Evolutionary conservation across 768 basidiomycete species (phyloP).

Genomic region (Boletellus ananas): DNA sequence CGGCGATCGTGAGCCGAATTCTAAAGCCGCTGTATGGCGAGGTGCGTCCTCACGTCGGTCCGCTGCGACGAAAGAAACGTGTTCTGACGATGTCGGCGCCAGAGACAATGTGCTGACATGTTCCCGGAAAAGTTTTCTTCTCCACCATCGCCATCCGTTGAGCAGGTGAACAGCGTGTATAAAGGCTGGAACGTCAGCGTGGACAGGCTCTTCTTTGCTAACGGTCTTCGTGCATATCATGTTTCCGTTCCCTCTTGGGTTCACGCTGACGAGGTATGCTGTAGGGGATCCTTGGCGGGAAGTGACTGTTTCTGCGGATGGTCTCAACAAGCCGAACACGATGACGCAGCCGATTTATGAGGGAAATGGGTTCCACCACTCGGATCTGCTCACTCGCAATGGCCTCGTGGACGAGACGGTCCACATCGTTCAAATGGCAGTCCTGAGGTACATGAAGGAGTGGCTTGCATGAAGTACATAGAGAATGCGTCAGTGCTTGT

Average conservation of each 20-base stretch:
- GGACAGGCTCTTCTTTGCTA: constrained; percentile 64
- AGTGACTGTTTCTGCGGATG: constrained; percentile 60
- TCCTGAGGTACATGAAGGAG: constrained; percentile 45
- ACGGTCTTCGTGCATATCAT: constrained; percentile 51
- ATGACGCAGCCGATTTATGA: constrained; percentile 52
- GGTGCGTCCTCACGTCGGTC: constrained; percentile 9
- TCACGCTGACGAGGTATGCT: not conserved
- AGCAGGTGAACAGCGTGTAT: constrained; percentile 46
- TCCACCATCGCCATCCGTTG: constrained; percentile 42
- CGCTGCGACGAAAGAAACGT: not conserved
- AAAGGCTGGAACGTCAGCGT: constrained; percentile 60
- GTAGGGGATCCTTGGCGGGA: constrained; percentile 73
- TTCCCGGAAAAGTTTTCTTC: constrained; percentile 57
- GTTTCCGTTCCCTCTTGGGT: not conserved
- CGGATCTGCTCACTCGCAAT: constrained; percentile 46
- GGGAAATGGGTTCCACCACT: constrained; percentile 65
- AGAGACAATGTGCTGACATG: constrained; percentile 71
- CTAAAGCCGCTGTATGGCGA: too few relatives aligned
- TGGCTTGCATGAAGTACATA: constrained; percentile 52
- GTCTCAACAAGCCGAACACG: constrained; percentile 44
- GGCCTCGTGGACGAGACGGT: constrained; percentile 53
- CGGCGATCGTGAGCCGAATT: too few relatives aligned
- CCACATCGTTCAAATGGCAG: constrained; percentile 49
- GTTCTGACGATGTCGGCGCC: not conserved
- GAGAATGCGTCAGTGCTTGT: too few relatives aligned